Conservation (phyloP, 2,329 filamentous ascomycete species). For the Xylariaceae sp. region DNA sequence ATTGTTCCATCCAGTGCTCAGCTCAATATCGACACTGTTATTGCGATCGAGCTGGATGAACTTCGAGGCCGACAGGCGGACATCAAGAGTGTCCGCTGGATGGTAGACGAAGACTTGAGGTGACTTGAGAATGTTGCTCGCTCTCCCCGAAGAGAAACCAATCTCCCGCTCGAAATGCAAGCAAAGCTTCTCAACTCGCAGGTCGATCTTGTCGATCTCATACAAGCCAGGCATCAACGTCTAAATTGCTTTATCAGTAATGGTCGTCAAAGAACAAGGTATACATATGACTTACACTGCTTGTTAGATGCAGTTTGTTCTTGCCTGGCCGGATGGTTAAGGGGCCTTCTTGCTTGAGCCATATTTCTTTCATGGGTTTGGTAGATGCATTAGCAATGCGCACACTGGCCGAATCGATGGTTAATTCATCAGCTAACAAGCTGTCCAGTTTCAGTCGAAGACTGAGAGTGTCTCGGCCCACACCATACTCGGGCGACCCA, state of each 20-base stretch:
- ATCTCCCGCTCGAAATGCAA: slow-evolving; percentile 60
- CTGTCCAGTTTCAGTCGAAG: slow-evolving; percentile 64
- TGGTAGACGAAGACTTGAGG: slow-evolving; percentile 70
- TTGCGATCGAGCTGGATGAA: slow-evolving; percentile 74
- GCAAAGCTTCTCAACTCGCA: slow-evolving; percentile 58
- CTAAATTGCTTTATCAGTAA: slow-evolving; percentile 42
- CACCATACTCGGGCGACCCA: slow-evolving; percentile 62
- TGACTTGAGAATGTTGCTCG: slow-evolving; percentile 49
- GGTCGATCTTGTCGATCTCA: slow-evolving; percentile 64
- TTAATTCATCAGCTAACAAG: slow-evolving; percentile 64
- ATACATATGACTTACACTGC: slow-evolving; percentile 35
- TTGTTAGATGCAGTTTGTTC: slow-evolving; percentile 42
- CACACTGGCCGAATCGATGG: slow-evolving; percentile 59
- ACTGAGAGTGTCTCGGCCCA: slow-evolving; percentile 69
- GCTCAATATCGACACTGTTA: slow-evolving; percentile 68
- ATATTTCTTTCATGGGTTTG: slow-evolving; percentile 61
- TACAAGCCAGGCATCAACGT: slow-evolving; percentile 67
- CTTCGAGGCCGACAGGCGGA: slow-evolving; percentile 60
- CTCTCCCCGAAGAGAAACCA: slow-evolving; percentile 42
- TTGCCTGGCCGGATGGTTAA: slow-evolving; percentile 51
- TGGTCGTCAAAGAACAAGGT: not conserved
- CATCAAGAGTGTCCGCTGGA: slow-evolving; percentile 60
- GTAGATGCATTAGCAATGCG: slow-evolving; percentile 53
- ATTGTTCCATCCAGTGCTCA: slow-evolving; percentile 71
- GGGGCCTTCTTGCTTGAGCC: slow-evolving; percentile 48